Base-by-base conservation (phyloP, 805 yeast genomes). In the Candida parachauliodes region DNA sequence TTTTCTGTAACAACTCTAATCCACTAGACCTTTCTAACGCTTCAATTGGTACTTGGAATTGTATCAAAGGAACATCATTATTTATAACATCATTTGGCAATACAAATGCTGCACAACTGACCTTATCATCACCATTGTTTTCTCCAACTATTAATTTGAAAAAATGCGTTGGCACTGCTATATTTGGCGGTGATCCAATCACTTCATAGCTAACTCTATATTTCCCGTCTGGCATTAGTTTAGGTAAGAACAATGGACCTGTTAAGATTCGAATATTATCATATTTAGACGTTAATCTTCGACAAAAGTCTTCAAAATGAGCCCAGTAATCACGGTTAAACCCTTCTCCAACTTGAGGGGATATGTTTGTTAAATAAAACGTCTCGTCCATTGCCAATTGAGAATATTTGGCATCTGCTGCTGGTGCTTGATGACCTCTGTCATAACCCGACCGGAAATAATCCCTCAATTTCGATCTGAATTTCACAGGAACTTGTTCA, bases 271-370 rank as follows among this genome's bases (percentile, higher is more conserved):
- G 71, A 9, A 93, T 96, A 33, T 79, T 73, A 34, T 74, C 75
- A 59, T 85, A 93, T 36, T 70, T 68, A n/a, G 64, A 51, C 4
- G 95, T 84, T 45, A 91, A 71, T 39, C 86, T 72, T 45, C 98
- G 73, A 32, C 82, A 78, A 56, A 93, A 93, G 52, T 85, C 84
- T 60, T 93, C 98, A 42, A 93, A 78, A 58, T 88, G 96, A 0
- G 98, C 95, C 98, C 98, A 93, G 58, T 93, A 69, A 57, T 93
- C 98, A 50, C 98, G 74, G 63, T 93, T 93, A 68, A 93, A 93
- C 0, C 98, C 98, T 4, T 83, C 95, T 3, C 98, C 98, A 3
- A 93, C 96, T 59, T 93, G 98, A 1, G 98, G 98, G 6, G 94
- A 77, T 73, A 93, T 91, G 60, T 93, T 93, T 5, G 95, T 82